phyloP scores from a whole-genome alignment of 257 asterid genomes.

The Solanum chiquidenum region DNA sequence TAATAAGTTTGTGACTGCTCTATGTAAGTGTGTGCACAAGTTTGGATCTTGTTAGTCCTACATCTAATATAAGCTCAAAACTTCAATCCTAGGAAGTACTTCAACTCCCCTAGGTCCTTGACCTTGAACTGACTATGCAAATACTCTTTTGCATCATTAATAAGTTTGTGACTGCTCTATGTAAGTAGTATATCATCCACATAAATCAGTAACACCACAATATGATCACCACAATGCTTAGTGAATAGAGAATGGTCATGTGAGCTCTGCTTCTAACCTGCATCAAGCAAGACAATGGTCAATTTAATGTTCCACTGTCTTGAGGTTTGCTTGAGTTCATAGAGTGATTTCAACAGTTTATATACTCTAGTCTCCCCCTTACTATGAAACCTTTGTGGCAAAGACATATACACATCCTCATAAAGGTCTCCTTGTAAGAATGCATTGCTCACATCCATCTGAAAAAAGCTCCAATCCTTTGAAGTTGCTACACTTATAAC shows the following conservation, averaged over 20 bases:
- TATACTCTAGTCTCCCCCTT: neutral
- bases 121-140: neutral
- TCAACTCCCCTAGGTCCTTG: neutral
- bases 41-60: no score
- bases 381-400: neutral
- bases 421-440: neutral
- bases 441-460: neutral
- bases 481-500: neutral
- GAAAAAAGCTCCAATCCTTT: neutral
- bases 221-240: neutral
- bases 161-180: neutral
- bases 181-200: neutral
- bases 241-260: neutral
- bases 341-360: neutral
- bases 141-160: neutral
- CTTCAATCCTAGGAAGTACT: neutral
- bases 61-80: no score
- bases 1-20: neutral
- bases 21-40: no score
- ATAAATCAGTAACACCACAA: neutral
- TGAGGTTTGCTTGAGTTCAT: neutral
- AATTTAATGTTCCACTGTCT: neutral
- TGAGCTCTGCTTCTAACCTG: neutral
- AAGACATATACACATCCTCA: neutral
- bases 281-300: neutral